phyloP scores from a whole-genome alignment of 345 rosid genomes.

The Raphanus raphanistrum region DNA sequence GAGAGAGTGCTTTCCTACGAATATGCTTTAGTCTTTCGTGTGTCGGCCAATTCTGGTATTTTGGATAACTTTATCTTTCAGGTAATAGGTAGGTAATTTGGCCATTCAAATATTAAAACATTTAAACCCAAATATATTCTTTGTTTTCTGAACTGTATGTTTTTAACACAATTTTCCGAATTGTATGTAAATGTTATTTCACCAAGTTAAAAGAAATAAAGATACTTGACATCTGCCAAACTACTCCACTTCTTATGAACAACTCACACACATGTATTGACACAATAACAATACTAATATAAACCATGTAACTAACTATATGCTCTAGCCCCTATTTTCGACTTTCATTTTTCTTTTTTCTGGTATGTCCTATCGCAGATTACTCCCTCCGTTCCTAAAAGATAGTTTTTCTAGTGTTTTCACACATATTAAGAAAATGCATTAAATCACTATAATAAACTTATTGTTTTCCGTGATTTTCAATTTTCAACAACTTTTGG shows the following conservation, averaged over 20 bases:
- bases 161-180: neutral
- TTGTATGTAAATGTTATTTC: neutral
- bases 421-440: too few relatives aligned
- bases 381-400: too few relatives aligned
- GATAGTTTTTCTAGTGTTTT: too few relatives aligned
- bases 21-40: conserved; percentile 5
- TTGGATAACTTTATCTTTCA: conserved; percentile 26
- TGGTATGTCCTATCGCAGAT: neutral
- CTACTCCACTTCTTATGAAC: neutral
- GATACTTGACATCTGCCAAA: neutral
- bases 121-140: too few relatives aligned
- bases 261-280: neutral
- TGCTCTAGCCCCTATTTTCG: neutral
- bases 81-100: conserved; percentile 26
- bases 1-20: conserved; percentile 12
- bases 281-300: neutral
- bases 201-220: neutral
- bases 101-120: conserved; percentile 4
- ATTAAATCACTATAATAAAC: too few relatives aligned
- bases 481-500: too few relatives aligned
- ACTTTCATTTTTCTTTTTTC: neutral
- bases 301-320: neutral
- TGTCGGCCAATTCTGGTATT: conserved; percentile 37
- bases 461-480: too few relatives aligned
- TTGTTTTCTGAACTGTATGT: neutral